Conservation (phyloP, 2,329 filamentous ascomycete genomes). For the Nigrospora oryzae region DNA sequence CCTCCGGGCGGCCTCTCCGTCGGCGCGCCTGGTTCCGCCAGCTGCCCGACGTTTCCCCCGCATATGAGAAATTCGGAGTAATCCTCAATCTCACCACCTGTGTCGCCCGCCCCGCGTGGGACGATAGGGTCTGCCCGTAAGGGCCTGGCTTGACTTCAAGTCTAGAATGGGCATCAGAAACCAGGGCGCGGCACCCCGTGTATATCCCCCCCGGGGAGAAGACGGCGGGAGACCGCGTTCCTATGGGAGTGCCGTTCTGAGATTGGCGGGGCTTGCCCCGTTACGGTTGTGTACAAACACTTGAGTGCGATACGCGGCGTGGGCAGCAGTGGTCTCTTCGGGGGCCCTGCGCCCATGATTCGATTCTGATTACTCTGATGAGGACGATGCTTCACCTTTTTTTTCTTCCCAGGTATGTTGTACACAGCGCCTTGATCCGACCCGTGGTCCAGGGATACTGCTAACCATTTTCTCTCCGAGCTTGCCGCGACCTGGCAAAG, state of each 20-base stretch:
- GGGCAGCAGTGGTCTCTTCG: slow-evolving; percentile 24
- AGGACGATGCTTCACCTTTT: slow-evolving; percentile 62
- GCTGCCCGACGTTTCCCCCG: slow-evolving; percentile 23
- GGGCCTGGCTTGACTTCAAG: slow-evolving; percentile 76
- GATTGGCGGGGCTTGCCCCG: slow-evolving; percentile 44
- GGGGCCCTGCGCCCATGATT: slow-evolving; percentile 47
- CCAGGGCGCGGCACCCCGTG: slow-evolving; percentile 43
- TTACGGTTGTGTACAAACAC: slow-evolving; percentile 54
- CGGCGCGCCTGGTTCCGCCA: slow-evolving; percentile 10
- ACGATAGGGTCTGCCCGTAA: slow-evolving; percentile 63
- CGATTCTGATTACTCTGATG: slow-evolving; percentile 90
- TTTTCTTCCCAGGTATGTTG: slow-evolving; percentile 25
- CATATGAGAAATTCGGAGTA: slow-evolving; percentile 99
- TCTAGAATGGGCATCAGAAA: slow-evolving; percentile 92
- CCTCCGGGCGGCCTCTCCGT: slow-evolving; percentile 25
- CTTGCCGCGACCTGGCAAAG: not conserved
- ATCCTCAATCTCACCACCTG: slow-evolving; percentile 56
- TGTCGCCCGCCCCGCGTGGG: slow-evolving; percentile 33
- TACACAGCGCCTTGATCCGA: slow-evolving; percentile 5
- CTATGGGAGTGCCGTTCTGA: slow-evolving; percentile 91
- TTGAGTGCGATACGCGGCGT: slow-evolving; percentile 97
- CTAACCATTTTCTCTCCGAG: slow-evolving; percentile 12
- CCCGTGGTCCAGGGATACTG: slow-evolving; percentile 15
- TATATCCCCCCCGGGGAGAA: slow-evolving; percentile 23
- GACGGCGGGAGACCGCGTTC: slow-evolving; percentile 32